Base-by-base conservation (phyloP, 768 basidiomycete species). In the Thelephora aurantiotincta region DNA sequence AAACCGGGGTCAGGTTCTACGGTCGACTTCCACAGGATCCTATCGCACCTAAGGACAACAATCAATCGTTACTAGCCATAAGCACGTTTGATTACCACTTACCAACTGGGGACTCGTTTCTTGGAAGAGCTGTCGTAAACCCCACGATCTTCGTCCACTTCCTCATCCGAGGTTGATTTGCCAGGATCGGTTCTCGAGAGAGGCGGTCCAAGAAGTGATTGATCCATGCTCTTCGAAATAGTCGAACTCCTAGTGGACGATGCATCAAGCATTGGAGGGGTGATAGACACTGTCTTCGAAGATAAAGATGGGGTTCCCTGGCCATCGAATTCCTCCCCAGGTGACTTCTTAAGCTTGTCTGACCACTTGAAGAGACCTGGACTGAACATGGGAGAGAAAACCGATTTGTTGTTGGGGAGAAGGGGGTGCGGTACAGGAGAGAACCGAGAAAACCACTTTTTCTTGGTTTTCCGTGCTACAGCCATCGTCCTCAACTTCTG, bases 101-200 rank as follows among this genome's bases (percentile, higher is more conserved):
- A 83, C 87, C 87, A 89, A 60, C 85, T 86, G 5, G 87, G 87
- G 20, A 89, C 87, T 16, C 87, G 78, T 55, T 77, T 74, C 61
- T 90, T 89, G 55, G 75, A 68, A 9, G 86, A 89, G 22, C 82
- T 78, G 61, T 90, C 87, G 56, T 88, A 89, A 2, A 84, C 78
- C 14, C 80, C 82, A 55, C 70, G 72, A 36, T 75, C 74, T 30
- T 70, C 71, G 1, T 66, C 60, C 26, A 9, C 26, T 30, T 30
- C 26, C 26, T 30, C 26, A 30, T 30, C 26, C 26, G 26, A 30
- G 26, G 12, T 41, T n/a, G 38, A 41, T 41, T 41, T 41, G 9
- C 26, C 14, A 7, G 7, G 38, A 11, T 41, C 14, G 22, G 12
- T 22, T 14, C 22, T 22, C 14, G 38, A 16, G 22, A 41, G 22